phyloP scores from a whole-genome alignment of 1,139 yeast species.

The Candida frijolesensis region DNA sequence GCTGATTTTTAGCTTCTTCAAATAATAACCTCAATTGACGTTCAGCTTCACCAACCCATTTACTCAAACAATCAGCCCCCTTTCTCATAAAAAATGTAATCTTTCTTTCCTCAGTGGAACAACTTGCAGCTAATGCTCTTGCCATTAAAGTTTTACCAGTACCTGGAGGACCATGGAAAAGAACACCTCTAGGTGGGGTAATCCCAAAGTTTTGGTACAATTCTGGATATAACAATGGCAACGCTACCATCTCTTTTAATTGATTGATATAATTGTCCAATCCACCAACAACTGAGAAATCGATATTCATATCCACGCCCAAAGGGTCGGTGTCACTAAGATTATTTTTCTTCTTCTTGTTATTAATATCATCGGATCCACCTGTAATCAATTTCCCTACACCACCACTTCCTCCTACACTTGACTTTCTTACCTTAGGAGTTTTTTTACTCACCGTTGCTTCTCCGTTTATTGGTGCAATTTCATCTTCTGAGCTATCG shows the following conservation, averaged over 20 bases:
- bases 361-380: constrained; percentile 26
- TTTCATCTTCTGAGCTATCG: constrained; percentile 73
- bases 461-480: constrained; percentile 42
- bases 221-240: constrained; percentile 93
- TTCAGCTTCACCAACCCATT: constrained; percentile 99
- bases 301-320: constrained; percentile 91
- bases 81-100: constrained; percentile 97
- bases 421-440: constrained; percentile 18
- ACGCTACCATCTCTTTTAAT: constrained; percentile 94
- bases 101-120: constrained; percentile 78
- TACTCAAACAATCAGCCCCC: constrained; percentile 96
- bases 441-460: constrained; percentile 34
- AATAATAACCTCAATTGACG: constrained; percentile 85
- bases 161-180: constrained; percentile 99
- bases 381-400: constrained; percentile 36
- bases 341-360: constrained; percentile 57
- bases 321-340: constrained; percentile 93
- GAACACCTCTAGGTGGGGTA: constrained; percentile 96
- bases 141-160: constrained; percentile 99
- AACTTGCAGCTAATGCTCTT: constrained; percentile 92
- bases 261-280: constrained; percentile 87
- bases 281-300: constrained; percentile 91
- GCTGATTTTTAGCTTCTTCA: constrained; percentile 95
- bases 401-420: constrained; percentile 10
- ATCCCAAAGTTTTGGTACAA: constrained; percentile 86